Conservation (phyloP, 2,329 filamentous ascomycete genomes). For the Penicillium sp. region DNA sequence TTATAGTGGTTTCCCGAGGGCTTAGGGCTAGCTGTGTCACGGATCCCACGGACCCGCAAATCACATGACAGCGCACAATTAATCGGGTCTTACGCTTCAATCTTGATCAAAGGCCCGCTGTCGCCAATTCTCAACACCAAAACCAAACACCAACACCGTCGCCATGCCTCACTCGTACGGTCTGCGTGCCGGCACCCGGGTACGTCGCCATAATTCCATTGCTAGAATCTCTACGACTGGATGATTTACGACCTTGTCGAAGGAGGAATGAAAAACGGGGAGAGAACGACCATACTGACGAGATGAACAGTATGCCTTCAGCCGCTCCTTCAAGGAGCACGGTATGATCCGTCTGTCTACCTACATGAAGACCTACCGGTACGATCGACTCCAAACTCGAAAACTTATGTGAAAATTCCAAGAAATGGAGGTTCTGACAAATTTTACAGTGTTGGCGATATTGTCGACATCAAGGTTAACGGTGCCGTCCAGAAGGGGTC, state of each 20-base stretch:
- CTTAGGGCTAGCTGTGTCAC: neutral
- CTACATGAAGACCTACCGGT: slow-evolving; percentile 93
- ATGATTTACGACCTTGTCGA: neutral
- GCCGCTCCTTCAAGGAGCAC: slow-evolving; percentile 90
- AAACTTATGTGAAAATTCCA: slow-evolving; percentile 9
- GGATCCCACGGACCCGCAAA: neutral
- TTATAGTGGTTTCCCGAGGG: neutral
- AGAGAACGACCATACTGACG: slow-evolving; percentile 33
- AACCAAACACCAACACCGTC: slow-evolving; percentile 53
- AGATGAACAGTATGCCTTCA: slow-evolving; percentile 76
- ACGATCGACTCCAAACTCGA: slow-evolving; percentile 38
- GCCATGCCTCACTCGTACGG: slow-evolving; percentile 84
- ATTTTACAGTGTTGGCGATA: slow-evolving; percentile 79
- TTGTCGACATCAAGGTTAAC: slow-evolving; percentile 98
- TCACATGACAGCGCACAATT: slow-evolving; percentile 1
- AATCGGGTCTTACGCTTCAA: neutral
- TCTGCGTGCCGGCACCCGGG: slow-evolving; percentile 83
- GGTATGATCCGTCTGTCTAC: slow-evolving; percentile 91
- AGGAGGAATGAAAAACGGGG: slow-evolving; percentile 1
- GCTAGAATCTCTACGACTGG: slow-evolving; percentile 5
- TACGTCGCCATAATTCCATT: slow-evolving; percentile 49
- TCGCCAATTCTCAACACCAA: slow-evolving; percentile 29
- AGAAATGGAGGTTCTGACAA: slow-evolving; percentile 45
- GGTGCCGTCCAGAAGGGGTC: slow-evolving; percentile 98
- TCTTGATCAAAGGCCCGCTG: slow-evolving; percentile 5